Evolutionary conservation across 2,329 filamentous ascomycete species (phyloP).

Genomic region (Triangularia verruculosa): DNA sequence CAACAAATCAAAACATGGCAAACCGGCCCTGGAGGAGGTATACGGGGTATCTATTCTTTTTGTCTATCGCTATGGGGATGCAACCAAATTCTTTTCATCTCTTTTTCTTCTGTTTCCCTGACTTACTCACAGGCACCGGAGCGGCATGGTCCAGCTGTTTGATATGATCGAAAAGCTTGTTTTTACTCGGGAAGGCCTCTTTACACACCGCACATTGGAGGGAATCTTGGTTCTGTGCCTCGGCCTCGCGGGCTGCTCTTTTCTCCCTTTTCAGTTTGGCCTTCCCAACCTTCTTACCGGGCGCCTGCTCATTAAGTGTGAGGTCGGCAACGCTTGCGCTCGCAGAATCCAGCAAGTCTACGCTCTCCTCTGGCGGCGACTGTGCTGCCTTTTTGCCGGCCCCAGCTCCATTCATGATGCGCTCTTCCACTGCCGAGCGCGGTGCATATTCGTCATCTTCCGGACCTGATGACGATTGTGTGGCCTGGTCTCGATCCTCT

Average conservation of each 20-base stretch:
- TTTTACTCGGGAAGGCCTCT: conserved; percentile 57
- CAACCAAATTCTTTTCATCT: too few relatives aligned
- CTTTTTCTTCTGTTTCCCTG: conserved; percentile 39
- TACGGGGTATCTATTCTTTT: too few relatives aligned
- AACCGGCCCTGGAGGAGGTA: too few relatives aligned
- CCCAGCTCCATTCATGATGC: conserved; percentile 30
- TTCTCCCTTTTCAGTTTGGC: conserved; percentile 51
- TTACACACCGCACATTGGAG: conserved; percentile 46
- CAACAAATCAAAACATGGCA: too few relatives aligned
- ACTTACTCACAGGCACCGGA: conserved; percentile 36
- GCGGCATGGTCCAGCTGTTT: conserved; percentile 64
- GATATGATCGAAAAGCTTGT: conserved; percentile 71
- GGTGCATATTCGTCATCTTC: conserved; percentile 47
- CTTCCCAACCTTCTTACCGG: conserved; percentile 46
- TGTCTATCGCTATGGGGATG: too few relatives aligned
- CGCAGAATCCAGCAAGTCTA: conserved; percentile 11
- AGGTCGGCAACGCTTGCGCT: conserved; percentile 15
- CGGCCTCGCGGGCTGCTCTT: conserved; percentile 42
- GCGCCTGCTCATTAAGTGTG: conserved; percentile 19
- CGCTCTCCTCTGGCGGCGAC: not conserved
- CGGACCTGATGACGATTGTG: not conserved
- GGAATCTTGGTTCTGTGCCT: conserved; percentile 33
- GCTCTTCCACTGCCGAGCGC: conserved; percentile 41
- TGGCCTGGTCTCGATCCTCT: conserved; percentile 8
- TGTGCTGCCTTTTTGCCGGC: conserved; percentile 12